phyloP scores from a whole-genome alignment of 345 rosid genomes.

The Pugionium dolabratum region DNA sequence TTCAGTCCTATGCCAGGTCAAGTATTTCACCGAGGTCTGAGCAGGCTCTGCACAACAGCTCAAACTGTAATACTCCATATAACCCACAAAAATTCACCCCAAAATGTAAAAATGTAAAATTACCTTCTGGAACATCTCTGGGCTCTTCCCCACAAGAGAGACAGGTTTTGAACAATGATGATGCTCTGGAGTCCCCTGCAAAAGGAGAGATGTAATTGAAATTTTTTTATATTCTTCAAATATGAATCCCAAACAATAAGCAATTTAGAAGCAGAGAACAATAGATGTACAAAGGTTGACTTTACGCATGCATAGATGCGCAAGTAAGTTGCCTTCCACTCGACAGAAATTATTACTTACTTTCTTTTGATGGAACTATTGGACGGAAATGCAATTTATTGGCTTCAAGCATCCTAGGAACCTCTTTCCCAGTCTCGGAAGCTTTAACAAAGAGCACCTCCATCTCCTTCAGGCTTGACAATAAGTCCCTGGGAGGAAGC shows the following conservation, averaged over 20 bases:
- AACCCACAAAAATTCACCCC: neutral
- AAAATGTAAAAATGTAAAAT: neutral
- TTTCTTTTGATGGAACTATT: conserved; percentile 55
- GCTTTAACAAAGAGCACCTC: conserved; percentile 79
- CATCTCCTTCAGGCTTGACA: conserved; percentile 80
- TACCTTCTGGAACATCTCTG: conserved; percentile 76
- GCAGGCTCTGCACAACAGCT: conserved; percentile 56
- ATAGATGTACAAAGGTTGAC: neutral
- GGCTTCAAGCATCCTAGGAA: conserved; percentile 98
- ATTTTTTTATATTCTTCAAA: neutral
- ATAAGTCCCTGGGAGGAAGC: conserved; percentile 70
- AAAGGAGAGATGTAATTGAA: conserved; percentile 13
- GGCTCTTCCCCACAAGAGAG: conserved; percentile 88
- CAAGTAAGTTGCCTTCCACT: neutral
- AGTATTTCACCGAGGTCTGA: conserved; percentile 60
- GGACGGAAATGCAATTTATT: conserved; percentile 88
- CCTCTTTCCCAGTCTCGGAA: conserved; percentile 90
- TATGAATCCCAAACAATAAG: conserved; percentile 3
- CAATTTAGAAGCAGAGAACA: neutral
- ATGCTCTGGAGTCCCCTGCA: conserved; percentile 55
- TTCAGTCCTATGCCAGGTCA: conserved; percentile 93
- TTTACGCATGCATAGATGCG: neutral
- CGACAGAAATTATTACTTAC: conserved; percentile 44
- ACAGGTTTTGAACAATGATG: conserved; percentile 66
- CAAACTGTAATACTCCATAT: conserved; percentile 36